Conservation (phyloP, 495 filamentous ascomycete genomes). For the Penicillium angulare region DNA sequence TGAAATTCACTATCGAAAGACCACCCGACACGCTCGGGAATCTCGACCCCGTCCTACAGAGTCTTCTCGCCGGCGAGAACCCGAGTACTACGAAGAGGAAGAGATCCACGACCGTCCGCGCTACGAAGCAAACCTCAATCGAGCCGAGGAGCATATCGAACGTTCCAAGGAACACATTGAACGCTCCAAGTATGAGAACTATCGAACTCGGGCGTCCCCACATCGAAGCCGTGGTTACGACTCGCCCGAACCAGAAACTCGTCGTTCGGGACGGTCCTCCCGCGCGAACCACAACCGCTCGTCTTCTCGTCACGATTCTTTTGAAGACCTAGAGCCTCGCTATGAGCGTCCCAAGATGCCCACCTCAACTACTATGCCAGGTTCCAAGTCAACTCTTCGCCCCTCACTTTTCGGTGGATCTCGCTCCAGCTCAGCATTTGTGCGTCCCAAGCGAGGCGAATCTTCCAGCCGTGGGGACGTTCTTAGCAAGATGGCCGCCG, state of each 20-base stretch:
- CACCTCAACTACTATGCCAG: conserved; percentile 27
- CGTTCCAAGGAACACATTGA: conserved; percentile 21
- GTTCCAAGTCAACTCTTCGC: conserved; percentile 22
- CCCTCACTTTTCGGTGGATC: conserved; percentile 24
- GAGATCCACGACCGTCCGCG: conserved; percentile 20
- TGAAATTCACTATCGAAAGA: conserved; percentile 15
- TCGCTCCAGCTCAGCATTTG: conserved; percentile 30
- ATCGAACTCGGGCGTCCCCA: conserved; percentile 32
- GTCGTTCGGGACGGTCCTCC: conserved; percentile 30
- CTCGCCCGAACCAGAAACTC: conserved; percentile 35
- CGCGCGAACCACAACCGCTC: conserved; percentile 28
- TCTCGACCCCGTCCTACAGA: conserved; percentile 17
- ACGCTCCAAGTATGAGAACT: not conserved
- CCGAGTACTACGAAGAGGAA: conserved; percentile 22
- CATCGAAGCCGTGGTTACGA: conserved; percentile 32
- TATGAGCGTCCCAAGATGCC: conserved; percentile 28
- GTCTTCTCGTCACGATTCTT: conserved; percentile 34
- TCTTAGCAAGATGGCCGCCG: conserved; percentile 24
- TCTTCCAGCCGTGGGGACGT: conserved; percentile 20
- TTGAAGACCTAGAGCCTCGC: conserved; percentile 30
- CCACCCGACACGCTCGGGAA: conserved; percentile 17
- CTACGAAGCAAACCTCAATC: conserved; percentile 14
- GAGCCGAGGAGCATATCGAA: conserved; percentile 28
- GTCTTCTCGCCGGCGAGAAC: conserved; percentile 18
- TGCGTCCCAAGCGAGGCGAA: conserved; percentile 26